Evolutionary conservation across 2,329 filamentous ascomycete species (phyloP).

Genomic region (Xylaria hypoxylon): DNA sequence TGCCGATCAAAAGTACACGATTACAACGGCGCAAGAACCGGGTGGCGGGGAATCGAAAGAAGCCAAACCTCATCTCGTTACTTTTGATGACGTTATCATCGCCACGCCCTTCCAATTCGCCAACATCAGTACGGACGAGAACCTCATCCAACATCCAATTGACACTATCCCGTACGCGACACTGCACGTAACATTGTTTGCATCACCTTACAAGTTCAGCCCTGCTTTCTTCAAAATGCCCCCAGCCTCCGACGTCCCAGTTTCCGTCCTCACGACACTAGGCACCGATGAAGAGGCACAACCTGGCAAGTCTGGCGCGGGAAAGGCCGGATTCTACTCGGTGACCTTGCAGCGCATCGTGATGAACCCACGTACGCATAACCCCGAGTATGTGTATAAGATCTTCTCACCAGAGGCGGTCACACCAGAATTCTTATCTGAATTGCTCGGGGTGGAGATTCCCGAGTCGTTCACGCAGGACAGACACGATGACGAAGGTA

Average conservation of each 20-base stretch:
- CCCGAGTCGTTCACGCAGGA: conserved; percentile 55
- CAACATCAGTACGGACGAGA: conserved; percentile 62
- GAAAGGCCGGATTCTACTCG: conserved; percentile 84
- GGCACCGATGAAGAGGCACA: conserved; percentile 65
- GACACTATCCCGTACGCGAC: conserved; percentile 86
- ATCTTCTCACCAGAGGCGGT: conserved; percentile 70
- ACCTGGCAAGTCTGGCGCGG: conserved; percentile 69
- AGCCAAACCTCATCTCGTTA: conserved; percentile 57
- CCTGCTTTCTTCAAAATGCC: conserved; percentile 77
- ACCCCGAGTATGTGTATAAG: conserved; percentile 71
- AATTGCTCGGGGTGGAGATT: conserved; percentile 62
- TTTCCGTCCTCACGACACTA: conserved; percentile 85
- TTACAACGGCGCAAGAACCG: conserved; percentile 53
- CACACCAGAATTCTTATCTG: conserved; percentile 64
- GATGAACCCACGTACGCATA: conserved; percentile 67
- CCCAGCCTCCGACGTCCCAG: conserved; percentile 70
- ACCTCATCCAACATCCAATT: conserved; percentile 74
- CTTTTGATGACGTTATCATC: conserved; percentile 84
- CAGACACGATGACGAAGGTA: conserved; percentile 46
- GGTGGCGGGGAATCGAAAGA: conserved; percentile 30
- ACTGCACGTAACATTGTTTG: conserved; percentile 90
- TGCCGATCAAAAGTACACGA: conserved; percentile 56
- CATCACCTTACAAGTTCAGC: conserved; percentile 79
- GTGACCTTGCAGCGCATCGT: conserved; percentile 78
- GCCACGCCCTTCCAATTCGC: conserved; percentile 87